These are phyloP conservation scores for Trametes maxima DNA, from an alignment of 768 basidiomycete genomes.

Conservation along the genomic window DNA sequence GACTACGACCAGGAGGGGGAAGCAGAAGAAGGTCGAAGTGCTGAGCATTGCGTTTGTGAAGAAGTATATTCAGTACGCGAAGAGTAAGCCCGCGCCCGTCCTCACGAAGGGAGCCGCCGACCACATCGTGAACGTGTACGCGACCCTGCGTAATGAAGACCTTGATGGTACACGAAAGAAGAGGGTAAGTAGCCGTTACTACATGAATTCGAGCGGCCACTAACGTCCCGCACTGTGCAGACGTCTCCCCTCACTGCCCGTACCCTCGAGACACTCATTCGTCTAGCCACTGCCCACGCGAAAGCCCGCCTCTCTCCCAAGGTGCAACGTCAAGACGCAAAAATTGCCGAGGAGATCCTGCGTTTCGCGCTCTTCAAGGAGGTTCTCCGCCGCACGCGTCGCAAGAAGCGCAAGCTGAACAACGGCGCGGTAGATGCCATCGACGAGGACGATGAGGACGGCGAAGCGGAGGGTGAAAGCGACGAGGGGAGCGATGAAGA, in stretches of 20 bases:
- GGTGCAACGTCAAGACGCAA: constrained; percentile 84
- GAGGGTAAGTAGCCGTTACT: constrained; percentile 52
- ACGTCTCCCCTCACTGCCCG: constrained; percentile 97
- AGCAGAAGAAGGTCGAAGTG: constrained; percentile 76
- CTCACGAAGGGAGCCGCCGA: constrained; percentile 94
- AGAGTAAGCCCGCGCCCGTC: constrained; percentile 81
- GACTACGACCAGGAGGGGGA: constrained; percentile 54
- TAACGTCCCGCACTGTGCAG: constrained; percentile 41
- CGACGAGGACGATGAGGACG: constrained; percentile 47
- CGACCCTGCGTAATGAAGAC: constrained; percentile 88
- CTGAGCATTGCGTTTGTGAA: constrained; percentile 94
- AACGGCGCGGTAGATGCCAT: constrained; percentile 47
- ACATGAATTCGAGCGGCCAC: background rate
- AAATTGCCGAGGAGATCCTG: constrained; percentile 91
- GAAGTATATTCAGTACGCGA: constrained; percentile 98
- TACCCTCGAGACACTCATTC: constrained; percentile 97
- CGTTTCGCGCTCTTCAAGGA: constrained; percentile 98
- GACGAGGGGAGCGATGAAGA: constrained; percentile 54
- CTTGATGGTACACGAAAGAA: constrained; percentile 81
- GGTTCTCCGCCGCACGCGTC: constrained; percentile 77
- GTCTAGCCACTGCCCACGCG: constrained; percentile 96
- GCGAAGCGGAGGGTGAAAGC: constrained; percentile 53
- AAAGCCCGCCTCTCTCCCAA: constrained; percentile 88
- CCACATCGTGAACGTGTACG: constrained; percentile 90
- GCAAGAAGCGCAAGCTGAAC: constrained; percentile 88